A percentile compares a stretch with the other conserved stretches of the same genome.
These are phyloP conservation scores for Russula sp. DNA, from an alignment of 768 basidiomycete genomes.

Conservation along the genomic window DNA sequence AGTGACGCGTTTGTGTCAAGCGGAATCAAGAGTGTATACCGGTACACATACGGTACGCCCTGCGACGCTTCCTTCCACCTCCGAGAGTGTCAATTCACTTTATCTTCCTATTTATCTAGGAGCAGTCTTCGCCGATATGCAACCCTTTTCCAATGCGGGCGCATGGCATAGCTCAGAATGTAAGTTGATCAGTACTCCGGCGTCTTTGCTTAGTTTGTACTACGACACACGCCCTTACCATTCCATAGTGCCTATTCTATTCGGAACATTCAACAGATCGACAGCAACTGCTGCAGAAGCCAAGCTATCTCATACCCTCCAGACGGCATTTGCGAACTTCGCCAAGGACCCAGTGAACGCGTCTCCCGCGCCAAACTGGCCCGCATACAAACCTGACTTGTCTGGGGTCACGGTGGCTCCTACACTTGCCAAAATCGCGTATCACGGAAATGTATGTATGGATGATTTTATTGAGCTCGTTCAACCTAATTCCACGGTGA, in stretches of 20 bases:
- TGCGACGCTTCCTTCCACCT: no score
- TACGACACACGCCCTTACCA: background rate
- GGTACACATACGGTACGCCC: conserved; percentile 9
- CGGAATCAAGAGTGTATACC: conserved; percentile 9
- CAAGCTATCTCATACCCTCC: conserved; percentile 26
- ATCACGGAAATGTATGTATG: background rate
- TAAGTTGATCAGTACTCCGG: background rate
- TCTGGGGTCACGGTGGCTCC: background rate
- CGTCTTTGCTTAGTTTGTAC: background rate
- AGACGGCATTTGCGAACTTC: conserved; percentile 13
- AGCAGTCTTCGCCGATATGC: background rate
- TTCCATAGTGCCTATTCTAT: conserved; percentile 24
- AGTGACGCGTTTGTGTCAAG: conserved; percentile 4
- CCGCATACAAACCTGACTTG: background rate
- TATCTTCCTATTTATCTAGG: background rate
- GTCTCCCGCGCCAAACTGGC: conserved; percentile 8
- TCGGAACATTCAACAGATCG: conserved; percentile 28
- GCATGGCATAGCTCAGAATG: background rate
- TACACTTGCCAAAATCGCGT: conserved; percentile 10
- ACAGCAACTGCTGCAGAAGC: conserved; percentile 27
- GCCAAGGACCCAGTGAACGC: background rate
- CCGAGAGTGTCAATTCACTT: background rate
- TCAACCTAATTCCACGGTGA: background rate
- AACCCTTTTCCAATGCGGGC: background rate
- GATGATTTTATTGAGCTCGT: background rate